These are phyloP conservation scores for Pterocarpus macrocarpus DNA, from an alignment of 306 rosid genomes.

Conservation along the genomic window DNA sequence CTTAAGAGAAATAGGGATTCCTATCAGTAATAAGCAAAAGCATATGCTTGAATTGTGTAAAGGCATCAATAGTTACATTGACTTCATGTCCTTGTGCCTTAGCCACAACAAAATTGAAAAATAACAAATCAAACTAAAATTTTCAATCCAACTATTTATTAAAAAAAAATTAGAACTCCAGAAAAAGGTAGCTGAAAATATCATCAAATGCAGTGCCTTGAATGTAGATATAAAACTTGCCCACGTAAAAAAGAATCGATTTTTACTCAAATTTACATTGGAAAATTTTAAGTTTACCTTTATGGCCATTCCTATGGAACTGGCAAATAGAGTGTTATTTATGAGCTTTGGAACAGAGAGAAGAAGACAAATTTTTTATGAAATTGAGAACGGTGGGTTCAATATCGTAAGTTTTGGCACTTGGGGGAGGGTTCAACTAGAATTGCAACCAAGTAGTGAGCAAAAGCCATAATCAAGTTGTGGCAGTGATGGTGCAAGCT, in stretches of 20 bases:
- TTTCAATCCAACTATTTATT: constrained; percentile 3
- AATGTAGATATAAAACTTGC: background rate
- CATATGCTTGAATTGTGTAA: constrained; percentile 76
- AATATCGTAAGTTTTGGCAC: constrained; percentile 33
- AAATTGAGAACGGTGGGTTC: constrained; percentile 42
- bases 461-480: constrained; percentile 62
- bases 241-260: background rate
- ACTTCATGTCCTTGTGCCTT: constrained; percentile 69
- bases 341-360: constrained; percentile 46
- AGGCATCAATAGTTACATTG: constrained; percentile 63
- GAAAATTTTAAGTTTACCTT: constrained; percentile 26
- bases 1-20: constrained; percentile 86
- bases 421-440: constrained; percentile 46
- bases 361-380: constrained; percentile 45
- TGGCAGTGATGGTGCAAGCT: background rate
- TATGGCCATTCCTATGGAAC: constrained; percentile 44
- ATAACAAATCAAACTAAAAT: constrained; percentile 1
- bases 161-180: background rate
- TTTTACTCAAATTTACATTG: background rate
- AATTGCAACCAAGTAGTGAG: constrained; percentile 53
- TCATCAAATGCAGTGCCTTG: background rate
- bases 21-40: constrained; percentile 89
- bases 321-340: constrained; percentile 46
- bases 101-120: constrained; percentile 57
- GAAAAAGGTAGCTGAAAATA: background rate